Evolutionary conservation across 2,329 filamentous ascomycete species (phyloP).

Genomic region (Parafenestella ontariensis): DNA sequence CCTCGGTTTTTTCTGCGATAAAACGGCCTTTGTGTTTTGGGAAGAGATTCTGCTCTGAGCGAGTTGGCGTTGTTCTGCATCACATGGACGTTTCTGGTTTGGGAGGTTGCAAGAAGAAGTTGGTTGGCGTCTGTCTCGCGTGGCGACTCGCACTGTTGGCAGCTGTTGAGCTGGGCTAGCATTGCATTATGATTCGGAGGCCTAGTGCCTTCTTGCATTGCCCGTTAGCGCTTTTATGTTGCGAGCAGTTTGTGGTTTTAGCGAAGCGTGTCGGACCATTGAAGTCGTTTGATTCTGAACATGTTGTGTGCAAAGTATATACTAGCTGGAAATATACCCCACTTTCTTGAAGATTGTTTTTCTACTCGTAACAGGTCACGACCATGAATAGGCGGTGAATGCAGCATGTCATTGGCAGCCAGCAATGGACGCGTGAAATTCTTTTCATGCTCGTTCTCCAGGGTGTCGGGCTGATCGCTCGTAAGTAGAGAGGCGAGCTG

Average conservation of each 20-base stretch:
- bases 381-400: constrained; percentile 8
- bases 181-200: constrained; percentile 2
- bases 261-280: constrained; percentile 17
- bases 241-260: constrained; percentile 12
- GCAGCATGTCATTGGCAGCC: not conserved
- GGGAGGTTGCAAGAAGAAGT: too few relatives aligned
- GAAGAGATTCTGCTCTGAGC: constrained; percentile 9
- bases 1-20: constrained; percentile 9
- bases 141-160: constrained; percentile 6
- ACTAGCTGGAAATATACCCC: constrained; percentile 27
- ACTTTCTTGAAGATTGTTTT: too few relatives aligned
- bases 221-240: constrained; percentile 5
- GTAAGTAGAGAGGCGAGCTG: constrained; percentile 15
- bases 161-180: not conserved
- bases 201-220: not conserved
- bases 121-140: not conserved
- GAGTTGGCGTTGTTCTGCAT: constrained; percentile 2
- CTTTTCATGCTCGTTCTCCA: constrained; percentile 9
- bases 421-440: constrained; percentile 8
- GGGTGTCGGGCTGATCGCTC: constrained; percentile 14
- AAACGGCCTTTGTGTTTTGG: constrained; percentile 1
- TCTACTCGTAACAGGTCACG: too few relatives aligned
- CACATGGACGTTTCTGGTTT: not conserved
- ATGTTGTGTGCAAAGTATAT: constrained; percentile 27
- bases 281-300: constrained; percentile 10